Conservation (phyloP, 352 stramenopile species). For the Globisporangium yorkense region DNA sequence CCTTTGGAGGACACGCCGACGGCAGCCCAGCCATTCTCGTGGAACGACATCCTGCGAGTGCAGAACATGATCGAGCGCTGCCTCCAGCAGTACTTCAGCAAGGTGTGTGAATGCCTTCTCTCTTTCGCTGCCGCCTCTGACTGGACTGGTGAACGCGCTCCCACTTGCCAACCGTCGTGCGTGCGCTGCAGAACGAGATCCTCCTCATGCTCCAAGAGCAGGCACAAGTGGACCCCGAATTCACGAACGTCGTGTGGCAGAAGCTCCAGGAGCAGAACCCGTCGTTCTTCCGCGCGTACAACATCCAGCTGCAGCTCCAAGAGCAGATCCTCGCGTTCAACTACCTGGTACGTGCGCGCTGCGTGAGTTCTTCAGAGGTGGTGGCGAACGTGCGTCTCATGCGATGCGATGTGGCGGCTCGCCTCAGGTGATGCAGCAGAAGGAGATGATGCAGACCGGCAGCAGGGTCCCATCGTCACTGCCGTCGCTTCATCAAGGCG, state of each 20-base stretch:
- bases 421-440: constrained; percentile 55
- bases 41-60: constrained; percentile 86
- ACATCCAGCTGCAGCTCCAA: constrained; percentile 78
- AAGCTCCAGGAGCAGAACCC: constrained; percentile 91
- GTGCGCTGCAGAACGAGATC: constrained; percentile 46
- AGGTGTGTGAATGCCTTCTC: constrained; percentile 29
- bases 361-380: neutral
- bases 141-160: too few relatives aligned
- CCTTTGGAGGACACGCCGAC: neutral
- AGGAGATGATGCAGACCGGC: constrained; percentile 51
- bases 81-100: constrained; percentile 88
- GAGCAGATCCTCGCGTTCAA: constrained; percentile 91
- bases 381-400: neutral
- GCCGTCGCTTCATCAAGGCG: constrained; percentile 18
- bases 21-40: constrained; percentile 53
- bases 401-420: too few relatives aligned
- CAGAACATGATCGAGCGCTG: constrained; percentile 90
- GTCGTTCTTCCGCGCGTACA: constrained; percentile 86
- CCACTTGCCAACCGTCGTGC: neutral
- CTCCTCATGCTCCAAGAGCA: constrained; percentile 55
- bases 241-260: constrained; percentile 86
- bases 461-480: constrained; percentile 24
- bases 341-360: constrained; percentile 62
- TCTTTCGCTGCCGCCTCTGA: too few relatives aligned
- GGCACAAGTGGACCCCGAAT: constrained; percentile 78